Evolutionary conservation across 108 stramenopile species (phyloP).

Genomic region (Cyclotella baltica): DNA sequence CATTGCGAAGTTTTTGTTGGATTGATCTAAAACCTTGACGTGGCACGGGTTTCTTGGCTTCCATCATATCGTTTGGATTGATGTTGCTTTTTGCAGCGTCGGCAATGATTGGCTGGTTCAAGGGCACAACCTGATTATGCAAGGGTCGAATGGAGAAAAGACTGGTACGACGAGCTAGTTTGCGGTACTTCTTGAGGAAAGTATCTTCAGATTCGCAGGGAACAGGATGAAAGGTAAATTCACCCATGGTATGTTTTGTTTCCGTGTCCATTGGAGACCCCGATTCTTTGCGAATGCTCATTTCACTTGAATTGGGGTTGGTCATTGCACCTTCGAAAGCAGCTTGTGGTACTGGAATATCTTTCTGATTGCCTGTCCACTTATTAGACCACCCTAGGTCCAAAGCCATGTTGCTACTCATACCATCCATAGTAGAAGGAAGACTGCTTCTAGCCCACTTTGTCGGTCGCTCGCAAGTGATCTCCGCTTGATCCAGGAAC

Average conservation of each 20-base stretch:
- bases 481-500: neutral
- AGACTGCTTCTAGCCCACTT: neutral
- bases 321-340: neutral
- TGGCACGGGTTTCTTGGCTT: neutral
- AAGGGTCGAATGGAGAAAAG: conserved; percentile 1
- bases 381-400: no score
- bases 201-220: neutral
- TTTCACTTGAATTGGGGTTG: neutral
- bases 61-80: neutral
- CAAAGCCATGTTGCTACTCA: neutral
- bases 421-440: neutral
- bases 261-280: neutral
- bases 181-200: conserved; percentile 8
- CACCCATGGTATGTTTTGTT: neutral
- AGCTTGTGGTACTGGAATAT: neutral
- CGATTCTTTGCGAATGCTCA: neutral
- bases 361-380: no score
- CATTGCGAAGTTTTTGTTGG: neutral
- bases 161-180: conserved; percentile 1
- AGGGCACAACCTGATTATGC: neutral
- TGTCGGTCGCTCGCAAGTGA: neutral
- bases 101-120: neutral
- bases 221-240: neutral
- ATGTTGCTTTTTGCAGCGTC: neutral
- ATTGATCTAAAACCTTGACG: neutral